Evolutionary conservation across 805 yeast species (phyloP), one percentile per base, ranked within the genome.

Genomic region (Candida stauntonica): DNA sequence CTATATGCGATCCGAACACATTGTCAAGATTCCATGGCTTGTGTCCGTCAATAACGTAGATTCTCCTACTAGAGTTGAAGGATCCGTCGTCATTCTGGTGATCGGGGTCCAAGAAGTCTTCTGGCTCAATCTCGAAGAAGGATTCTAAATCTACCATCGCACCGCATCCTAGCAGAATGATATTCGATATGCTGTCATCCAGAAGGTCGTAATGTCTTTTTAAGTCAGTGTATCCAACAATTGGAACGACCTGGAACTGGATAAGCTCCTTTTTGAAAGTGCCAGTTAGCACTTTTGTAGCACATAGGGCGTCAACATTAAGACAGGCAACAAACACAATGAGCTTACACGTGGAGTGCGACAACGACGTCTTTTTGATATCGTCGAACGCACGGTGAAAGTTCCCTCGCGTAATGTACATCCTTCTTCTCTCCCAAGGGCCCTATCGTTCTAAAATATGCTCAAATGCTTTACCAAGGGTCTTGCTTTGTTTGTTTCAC

Each of bases 21-120:
- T 93, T 93, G 58, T 89, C 96, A 47, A 93, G 66, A 61, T 89
- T 89, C 98, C 99, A 93, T 4, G 99, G 99, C 47, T 98, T 67
- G 48, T 85, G 93, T 3, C 95, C 88, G 61, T 93, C 99, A 39
- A 93, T 70, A 9, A 94, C 75, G 52, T 86, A 94, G 3, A 91
- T 73, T 40, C 71, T 76, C 46, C 93, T 70, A 33, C 63, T 72
- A 29, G 71, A 57, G 31, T 58, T 54, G 24, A 66, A 45, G 16
- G 58, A 57, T 13, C 50, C 51, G 17, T 51, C 60, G 7, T 47
- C 60, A 31, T 45, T 54, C 7, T 45, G 57, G 19, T 54, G 58
- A 26, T 38, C 57, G 17, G 38, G 42, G 15, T 44, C 55, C 6
- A 79, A 46, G 38, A 70, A 75, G 5, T 75, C 75, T 32, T 73